phyloP scores from a whole-genome alignment of 1,284 basidiomycete species.

The Sporisorium exsertum region DNA sequence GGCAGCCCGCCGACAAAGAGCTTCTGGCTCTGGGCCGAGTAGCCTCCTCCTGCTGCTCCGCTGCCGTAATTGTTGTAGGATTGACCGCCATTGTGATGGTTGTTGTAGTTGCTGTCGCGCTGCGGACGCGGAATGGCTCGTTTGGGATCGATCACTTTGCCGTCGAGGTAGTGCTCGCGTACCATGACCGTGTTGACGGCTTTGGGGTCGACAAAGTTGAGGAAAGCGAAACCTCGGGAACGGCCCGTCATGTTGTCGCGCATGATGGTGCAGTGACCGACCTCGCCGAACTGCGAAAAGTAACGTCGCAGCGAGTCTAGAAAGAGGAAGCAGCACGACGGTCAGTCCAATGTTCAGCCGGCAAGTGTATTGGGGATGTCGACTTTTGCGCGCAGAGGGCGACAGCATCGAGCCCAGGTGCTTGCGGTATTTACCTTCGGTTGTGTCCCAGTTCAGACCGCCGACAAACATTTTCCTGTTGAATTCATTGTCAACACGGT shows the following conservation, averaged over 20 bases:
- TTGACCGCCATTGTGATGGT: constrained; percentile 11
- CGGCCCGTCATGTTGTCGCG: constrained; percentile 85
- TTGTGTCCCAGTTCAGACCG: constrained; percentile 96
- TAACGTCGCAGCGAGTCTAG: constrained; percentile 84
- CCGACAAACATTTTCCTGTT: constrained; percentile 99
- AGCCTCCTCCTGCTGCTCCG: constrained; percentile 5
- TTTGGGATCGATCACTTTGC: constrained; percentile 98
- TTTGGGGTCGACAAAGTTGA: constrained; percentile 87
- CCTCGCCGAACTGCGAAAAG: constrained; percentile 88
- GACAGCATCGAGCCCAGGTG: background rate
- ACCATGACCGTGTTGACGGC: constrained; percentile 91
- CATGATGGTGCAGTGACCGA: constrained; percentile 94
- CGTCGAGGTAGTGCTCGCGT: constrained; percentile 85
- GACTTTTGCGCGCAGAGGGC: background rate
- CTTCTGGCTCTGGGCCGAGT: constrained; percentile 61
- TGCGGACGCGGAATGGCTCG: constrained; percentile 87
- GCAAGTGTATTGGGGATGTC: background rate
- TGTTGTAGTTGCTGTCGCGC: constrained; percentile 35
- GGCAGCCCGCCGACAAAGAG: constrained; percentile 96
- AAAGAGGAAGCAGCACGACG: background rate
- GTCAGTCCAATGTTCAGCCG: constrained; percentile 66
- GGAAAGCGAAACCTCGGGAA: constrained; percentile 91
- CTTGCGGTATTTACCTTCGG: constrained; percentile 76
- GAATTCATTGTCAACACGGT: constrained; percentile 56
- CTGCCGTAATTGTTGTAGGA: constrained; percentile 1